Evolutionary conservation across 306 rosid species (phyloP).

Genomic region (Dalbergia cultrata): DNA sequence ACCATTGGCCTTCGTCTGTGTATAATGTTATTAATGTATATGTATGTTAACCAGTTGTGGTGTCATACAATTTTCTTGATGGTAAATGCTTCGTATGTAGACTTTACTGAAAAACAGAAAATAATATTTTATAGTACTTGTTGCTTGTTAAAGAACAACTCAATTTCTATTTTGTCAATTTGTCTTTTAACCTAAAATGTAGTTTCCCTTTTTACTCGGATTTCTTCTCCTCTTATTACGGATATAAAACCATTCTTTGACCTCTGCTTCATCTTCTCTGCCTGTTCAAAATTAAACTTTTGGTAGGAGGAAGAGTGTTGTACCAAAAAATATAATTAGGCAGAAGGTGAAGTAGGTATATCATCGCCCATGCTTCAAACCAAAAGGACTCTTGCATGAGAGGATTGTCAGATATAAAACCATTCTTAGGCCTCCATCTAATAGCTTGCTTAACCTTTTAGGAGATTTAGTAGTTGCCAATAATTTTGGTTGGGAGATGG

Average conservation of each 20-base stretch:
- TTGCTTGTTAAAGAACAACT: too few species aligned
- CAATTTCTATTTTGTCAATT: not conserved
- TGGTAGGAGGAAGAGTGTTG: not conserved
- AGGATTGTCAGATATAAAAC: not conserved
- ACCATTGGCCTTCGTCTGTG: constrained; percentile 15
- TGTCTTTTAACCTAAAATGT: constrained; percentile 11
- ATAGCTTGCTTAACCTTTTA: not conserved
- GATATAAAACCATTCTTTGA: not conserved
- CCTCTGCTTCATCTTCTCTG: constrained; percentile 12
- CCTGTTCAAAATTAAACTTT: not conserved
- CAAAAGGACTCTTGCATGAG: not conserved
- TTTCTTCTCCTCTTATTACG: constrained; percentile 1
- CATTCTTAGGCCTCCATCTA: not conserved
- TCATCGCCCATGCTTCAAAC: not conserved
- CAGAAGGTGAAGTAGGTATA: not conserved
- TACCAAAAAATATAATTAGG: not conserved
- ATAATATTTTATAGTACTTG: too few species aligned
- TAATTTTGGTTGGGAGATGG: too few species aligned
- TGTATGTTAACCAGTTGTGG: constrained; percentile 21
- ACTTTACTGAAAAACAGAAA: not conserved
- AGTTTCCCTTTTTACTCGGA: not conserved
- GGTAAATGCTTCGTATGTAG: constrained; percentile 4
- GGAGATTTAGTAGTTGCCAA: too few species aligned
- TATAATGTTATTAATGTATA: too few species aligned
- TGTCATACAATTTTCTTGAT: constrained; percentile 18